phyloP scores from a whole-genome alignment of 176 grass and related monocot species.

The Avena eriantha region DNA sequence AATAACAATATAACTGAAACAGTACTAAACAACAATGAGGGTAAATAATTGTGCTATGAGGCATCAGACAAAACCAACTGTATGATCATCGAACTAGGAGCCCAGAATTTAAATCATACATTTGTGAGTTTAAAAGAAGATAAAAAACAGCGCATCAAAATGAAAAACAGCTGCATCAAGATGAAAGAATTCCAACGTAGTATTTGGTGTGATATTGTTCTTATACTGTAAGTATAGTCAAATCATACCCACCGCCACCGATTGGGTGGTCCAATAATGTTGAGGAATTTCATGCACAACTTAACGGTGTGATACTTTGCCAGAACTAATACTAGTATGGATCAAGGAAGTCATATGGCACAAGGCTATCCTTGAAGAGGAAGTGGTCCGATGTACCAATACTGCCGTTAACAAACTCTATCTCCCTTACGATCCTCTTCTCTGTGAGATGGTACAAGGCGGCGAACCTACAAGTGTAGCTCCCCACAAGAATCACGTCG shows the following conservation, averaged over 20 bases:
- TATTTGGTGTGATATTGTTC: neutral
- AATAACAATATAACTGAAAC: too few species aligned
- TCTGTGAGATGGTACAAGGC: neutral
- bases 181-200: neutral
- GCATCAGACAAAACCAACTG: too few species aligned
- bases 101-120: neutral
- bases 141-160: neutral
- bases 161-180: neutral
- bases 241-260: too few species aligned
- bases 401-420: neutral
- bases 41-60: too few species aligned
- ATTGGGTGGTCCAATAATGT: neutral
- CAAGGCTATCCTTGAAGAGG: neutral
- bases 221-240: neutral
- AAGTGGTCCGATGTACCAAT: neutral
- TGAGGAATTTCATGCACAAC: neutral
- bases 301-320: neutral
- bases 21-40: too few species aligned
- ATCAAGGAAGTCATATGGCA: slow-evolving; percentile 9
- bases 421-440: neutral
- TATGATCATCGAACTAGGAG: too few species aligned
- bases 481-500: neutral
- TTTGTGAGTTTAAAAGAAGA: neutral
- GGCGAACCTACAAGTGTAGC: neutral
- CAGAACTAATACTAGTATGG: neutral